Base-by-base conservation (phyloP, 2,329 filamentous ascomycete genomes). In the Penicillium sp. region DNA sequence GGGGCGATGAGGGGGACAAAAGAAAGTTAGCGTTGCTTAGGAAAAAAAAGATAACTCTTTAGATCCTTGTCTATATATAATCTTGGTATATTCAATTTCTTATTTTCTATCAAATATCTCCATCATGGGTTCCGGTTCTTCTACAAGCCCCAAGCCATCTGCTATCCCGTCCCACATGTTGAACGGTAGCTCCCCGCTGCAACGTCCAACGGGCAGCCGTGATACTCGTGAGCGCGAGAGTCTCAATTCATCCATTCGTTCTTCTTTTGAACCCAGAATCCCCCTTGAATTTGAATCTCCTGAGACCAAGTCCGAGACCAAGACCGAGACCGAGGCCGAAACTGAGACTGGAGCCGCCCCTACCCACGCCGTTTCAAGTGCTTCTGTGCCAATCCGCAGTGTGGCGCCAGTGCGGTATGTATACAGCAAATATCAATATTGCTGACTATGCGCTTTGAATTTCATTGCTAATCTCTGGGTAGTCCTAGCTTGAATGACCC, bases 211-310 rank as follows among this genome's bases (percentile, higher is more conserved):
- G 16, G 74, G 78, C 56, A 73, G 73, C 36, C 76, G 80, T 55
- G 84, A 80, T 66, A 76, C 75, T 41, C 76, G 79, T 62, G 84
- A 86, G 65, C 75, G 83, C 31, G 82, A 86, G 50, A 81, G 73
- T 53, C 77, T 86, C 51, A 82, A 80, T 63, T 78, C 82, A 17
- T 82, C 84, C 25, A 87, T 87, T 57, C 74, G 81, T 61, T 79
- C 79, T 7, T 85, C 83, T 14, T 84, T 84, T 69, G 75, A 75
- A 31, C 76, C 71, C 26, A 68, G 70, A 50, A 59, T 69, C 30
- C 70, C 72, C 19, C 58, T 62, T 28, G 68, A 69, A 45, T 70
- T 73, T 28, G 63, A 71, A 19, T 41, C 65, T 35, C 14, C 37
- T 30, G 55, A 60, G 17, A 42, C 58, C 36, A 56, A 62, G 38